Evolutionary conservation across 2,329 filamentous ascomycete species (phyloP).

Genomic region (Gaeumannomyces tritici): DNA sequence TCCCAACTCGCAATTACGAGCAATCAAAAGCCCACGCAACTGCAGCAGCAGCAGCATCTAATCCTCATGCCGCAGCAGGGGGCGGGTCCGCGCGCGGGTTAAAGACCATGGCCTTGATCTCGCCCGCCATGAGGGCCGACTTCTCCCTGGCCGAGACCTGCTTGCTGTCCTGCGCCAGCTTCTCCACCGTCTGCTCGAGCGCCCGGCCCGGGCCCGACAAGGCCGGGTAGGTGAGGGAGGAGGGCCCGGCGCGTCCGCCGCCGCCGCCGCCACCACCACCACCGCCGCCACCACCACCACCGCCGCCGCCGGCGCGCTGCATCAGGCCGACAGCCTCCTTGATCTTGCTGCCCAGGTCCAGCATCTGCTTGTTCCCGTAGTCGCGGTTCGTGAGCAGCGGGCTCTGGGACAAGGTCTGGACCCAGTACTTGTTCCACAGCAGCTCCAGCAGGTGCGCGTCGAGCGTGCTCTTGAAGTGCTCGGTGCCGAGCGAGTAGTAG

Average conservation of each 20-base stretch:
- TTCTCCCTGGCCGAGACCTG: constrained; percentile 52
- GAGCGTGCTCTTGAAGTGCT: constrained; percentile 88
- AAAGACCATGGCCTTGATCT: constrained; percentile 57
- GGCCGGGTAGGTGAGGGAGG: constrained; percentile 13
- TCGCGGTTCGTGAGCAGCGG: constrained; percentile 88
- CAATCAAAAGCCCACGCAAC: too few species aligned
- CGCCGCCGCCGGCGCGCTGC: constrained; percentile 19
- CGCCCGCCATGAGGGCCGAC: constrained; percentile 51
- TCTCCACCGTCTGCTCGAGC: constrained; percentile 42
- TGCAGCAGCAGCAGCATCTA: too few species aligned
- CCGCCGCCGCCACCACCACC: too few species aligned
- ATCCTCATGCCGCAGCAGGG: not conserved
- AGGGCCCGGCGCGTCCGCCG: too few species aligned
- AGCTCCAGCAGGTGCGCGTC: constrained; percentile 79
- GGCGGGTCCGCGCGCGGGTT: not conserved
- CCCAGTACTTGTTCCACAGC: constrained; percentile 99
- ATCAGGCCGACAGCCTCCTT: constrained; percentile 45
- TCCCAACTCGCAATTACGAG: too few species aligned
- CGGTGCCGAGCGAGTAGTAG: constrained; percentile 87
- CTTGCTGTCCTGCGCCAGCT: constrained; percentile 51
- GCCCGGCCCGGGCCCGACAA: constrained; percentile 13
- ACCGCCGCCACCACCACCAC: too few species aligned
- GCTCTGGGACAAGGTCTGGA: constrained; percentile 85
- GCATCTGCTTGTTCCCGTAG: constrained; percentile 85
- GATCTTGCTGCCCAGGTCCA: constrained; percentile 78